Evolutionary conservation across 441 rosid species (phyloP).

Genomic region (Arabidopsis lyrata): DNA sequence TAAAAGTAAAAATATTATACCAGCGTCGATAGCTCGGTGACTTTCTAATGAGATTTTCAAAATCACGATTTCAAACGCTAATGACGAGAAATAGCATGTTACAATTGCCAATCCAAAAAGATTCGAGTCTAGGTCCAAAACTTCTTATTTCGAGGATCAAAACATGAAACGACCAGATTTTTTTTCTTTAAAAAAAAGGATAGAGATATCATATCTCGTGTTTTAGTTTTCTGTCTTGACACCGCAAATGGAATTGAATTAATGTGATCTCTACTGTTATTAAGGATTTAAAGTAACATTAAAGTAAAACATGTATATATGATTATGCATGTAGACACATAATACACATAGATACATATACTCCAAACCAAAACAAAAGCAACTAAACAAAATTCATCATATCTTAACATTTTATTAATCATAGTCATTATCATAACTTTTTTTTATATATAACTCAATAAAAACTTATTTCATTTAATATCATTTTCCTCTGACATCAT

Average conservation of each 20-base stretch:
- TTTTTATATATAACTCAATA: neutral
- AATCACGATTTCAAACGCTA: too few species aligned
- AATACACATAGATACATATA: conserved; percentile 34
- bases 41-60: too few species aligned
- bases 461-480: conserved; percentile 28
- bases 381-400: conserved; percentile 38
- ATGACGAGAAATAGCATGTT: too few species aligned
- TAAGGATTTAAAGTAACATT: conserved; percentile 5
- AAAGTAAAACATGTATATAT: conserved; percentile 28
- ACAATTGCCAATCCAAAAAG: too few species aligned
- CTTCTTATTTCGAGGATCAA: too few species aligned
- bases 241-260: neutral
- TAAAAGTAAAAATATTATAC: too few species aligned
- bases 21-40: too few species aligned
- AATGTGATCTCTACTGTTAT: conserved; percentile 10
- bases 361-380: conserved; percentile 21
- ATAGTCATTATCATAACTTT: conserved; percentile 37
- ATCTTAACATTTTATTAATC: conserved; percentile 29
- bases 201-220: neutral
- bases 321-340: conserved; percentile 40
- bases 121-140: too few species aligned
- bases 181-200: too few species aligned
- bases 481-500: conserved; percentile 56
- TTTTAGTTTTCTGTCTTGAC: conserved; percentile 3
- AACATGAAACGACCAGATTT: too few species aligned